phyloP scores from a whole-genome alignment of 306 rosid genomes.

The Pachyrhizus erosus region DNA sequence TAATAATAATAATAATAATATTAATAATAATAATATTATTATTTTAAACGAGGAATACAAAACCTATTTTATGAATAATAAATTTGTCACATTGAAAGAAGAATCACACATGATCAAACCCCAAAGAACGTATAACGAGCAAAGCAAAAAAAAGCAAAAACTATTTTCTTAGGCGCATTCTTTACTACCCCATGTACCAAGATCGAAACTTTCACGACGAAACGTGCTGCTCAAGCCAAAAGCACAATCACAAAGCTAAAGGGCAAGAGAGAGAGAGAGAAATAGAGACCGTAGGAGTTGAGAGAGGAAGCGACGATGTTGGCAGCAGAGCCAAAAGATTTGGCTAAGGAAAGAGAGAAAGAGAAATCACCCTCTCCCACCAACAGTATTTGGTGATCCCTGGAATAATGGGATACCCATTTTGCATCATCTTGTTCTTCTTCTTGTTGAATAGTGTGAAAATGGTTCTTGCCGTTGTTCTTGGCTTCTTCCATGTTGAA shows the following conservation, averaged over 20 bases:
- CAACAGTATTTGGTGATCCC: constrained; percentile 56
- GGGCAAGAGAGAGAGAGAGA: neutral
- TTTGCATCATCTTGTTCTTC: constrained; percentile 13
- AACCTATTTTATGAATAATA: neutral
- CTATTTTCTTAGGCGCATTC: neutral
- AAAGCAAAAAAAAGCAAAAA: neutral
- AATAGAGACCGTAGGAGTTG: constrained; percentile 43
- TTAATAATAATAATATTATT: neutral
- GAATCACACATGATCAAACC: neutral
- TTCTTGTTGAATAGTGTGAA: neutral
- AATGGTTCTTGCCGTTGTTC: neutral
- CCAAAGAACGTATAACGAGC: neutral
- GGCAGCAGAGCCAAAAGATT: constrained; percentile 52
- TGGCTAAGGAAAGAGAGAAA: constrained; percentile 55
- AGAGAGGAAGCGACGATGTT: constrained; percentile 59
- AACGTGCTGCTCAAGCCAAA: neutral
- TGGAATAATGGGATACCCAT: constrained; percentile 53
- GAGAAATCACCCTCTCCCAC: constrained; percentile 80
- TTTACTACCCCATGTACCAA: neutral
- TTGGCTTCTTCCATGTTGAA: neutral
- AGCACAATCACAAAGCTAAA: neutral
- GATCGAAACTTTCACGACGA: neutral
- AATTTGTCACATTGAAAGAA: neutral
- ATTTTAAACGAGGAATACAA: neutral
- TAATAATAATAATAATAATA: too few relatives aligned